Base-by-base conservation (phyloP, 345 rosid species). In the Eucalyptus cloeziana region DNA sequence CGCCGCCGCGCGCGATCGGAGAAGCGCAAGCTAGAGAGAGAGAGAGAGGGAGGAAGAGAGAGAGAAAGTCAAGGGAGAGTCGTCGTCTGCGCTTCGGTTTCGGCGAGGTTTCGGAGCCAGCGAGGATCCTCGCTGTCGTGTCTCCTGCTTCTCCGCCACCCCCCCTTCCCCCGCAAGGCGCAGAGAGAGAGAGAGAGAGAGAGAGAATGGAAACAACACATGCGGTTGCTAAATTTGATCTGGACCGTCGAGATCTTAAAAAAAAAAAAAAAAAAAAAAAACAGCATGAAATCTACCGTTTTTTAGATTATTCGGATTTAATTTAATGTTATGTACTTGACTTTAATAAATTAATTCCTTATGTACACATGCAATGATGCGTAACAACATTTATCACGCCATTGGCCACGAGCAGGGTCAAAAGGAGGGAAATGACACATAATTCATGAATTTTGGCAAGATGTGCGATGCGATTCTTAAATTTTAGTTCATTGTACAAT, bases 401-500 rank as follows among this genome's bases (percentile, higher is more conserved):
- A 52, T 21, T 52, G 58, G 58, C 58, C 58, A 52, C 58, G 58
- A 10, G 25, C 3, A 52, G 25, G 4, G 25, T 52, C 58, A 52
- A 22, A 19, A 19, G 10, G 24, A 0, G 56, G 25, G 25, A 52
- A 52, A 52, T 21, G 25, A 8, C 25, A 51, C 54, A 1, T 21
- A 52, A 52, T 52, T 8, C 2, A 52, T 52, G 10, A 52, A 52
- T 8, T 52, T 52, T 21, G 25, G 2, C 25, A 3, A 2, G 10
- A 19, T 5, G 5, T 19, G 58, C 5, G 21, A 21, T 52, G 5
- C 0, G 4, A 1, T 19, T 21, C 24, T 52, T 52, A 19, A 52
- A 52, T 2, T 52, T 52, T 52, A 52, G 0, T 52, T 2, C 3
- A 1, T 19, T 0, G 2, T 27, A 1, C 1, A 27, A 30, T 3